Evolutionary conservation across 2,329 filamentous ascomycete species (phyloP).

Genomic region (Fusarium guadeloupense): DNA sequence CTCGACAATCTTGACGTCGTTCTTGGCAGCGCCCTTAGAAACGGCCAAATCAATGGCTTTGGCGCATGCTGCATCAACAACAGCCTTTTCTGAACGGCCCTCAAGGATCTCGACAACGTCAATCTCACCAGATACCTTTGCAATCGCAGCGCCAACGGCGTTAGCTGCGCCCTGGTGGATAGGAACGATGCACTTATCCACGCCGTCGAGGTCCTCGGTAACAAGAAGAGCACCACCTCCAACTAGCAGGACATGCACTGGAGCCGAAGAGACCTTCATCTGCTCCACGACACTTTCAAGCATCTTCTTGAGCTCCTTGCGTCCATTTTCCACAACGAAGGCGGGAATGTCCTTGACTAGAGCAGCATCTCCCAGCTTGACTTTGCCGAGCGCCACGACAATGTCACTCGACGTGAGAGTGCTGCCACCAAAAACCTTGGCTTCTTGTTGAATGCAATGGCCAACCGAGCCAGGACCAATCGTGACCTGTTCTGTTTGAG

Average conservation of each 20-base stretch:
- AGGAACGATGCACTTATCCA: conserved; percentile 60
- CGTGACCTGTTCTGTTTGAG: conserved; percentile 44
- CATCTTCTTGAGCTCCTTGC: conserved; percentile 54
- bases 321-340: conserved; percentile 32
- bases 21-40: conserved; percentile 44
- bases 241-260: conserved; percentile 63
- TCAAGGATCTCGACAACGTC: conserved; percentile 61
- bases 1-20: conserved; percentile 55
- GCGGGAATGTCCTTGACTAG: conserved; percentile 43
- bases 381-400: conserved; percentile 51
- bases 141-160: conserved; percentile 68
- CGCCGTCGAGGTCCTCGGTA: conserved; percentile 58
- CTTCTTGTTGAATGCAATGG: conserved; percentile 57
- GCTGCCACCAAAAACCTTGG: conserved; percentile 62
- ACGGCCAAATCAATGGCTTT: conserved; percentile 46
- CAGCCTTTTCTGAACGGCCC: conserved; percentile 48
- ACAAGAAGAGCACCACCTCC: conserved; percentile 66
- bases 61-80: conserved; percentile 52
- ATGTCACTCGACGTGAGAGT: conserved; percentile 64
- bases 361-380: conserved; percentile 43
- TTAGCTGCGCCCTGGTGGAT: conserved; percentile 65
- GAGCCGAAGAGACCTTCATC: conserved; percentile 65
- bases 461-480: conserved; percentile 69
- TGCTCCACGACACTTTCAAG: conserved; percentile 63
- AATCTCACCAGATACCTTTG: conserved; percentile 62